Base-by-base conservation (phyloP, 2,329 filamentous ascomycete genomes). In the Dothistroma pini region DNA sequence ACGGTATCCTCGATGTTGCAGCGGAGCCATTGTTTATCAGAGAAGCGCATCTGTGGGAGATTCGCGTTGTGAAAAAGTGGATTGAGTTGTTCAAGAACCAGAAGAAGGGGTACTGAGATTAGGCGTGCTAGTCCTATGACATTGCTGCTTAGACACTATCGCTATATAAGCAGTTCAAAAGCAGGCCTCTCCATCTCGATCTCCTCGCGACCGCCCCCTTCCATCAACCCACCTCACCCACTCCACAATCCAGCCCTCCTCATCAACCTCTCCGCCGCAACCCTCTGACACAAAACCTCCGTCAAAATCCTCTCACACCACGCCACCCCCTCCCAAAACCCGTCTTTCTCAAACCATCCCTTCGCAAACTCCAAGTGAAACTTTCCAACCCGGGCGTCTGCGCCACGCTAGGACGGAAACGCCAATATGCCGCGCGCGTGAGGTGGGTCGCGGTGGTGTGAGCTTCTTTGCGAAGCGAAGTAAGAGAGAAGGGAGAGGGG, bases 31-130 rank as follows among this genome's bases (percentile, higher is more conserved):
- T 81, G 60, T 84, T 81, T 62, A 81, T 91, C 4, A 78, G 77
- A 4, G 79, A 85, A n/a, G 80, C 83, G 1, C 89, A 91, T 71
- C 70, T 76, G 49, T 76, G 83, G 66, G 80, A 89, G 66, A 77
- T 84, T 19, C 75, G 78, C 48, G 88, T 89, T 72, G 88, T 90
- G 14, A 79, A 81, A 67, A 80, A 78, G 51, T 92, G 89, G 89
- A 68, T 91, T 74, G 68, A 80, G 64, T 58, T 63, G 59, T 66
- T 59, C 25, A 22, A 58, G 29, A 21, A 60, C 25, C 34, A 59
- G 47, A 54, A 59, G 58, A 57, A 57, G 10, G 11, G 5, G 48
- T 44, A 47, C 5, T 53, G 35, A 51, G 31, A 14, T 51, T 6
- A 3, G 25, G 6, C 6, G 25, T 29, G 25, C 25, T 29, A 29